phyloP scores from a whole-genome alignment of 768 basidiomycete genomes.

The Lyophyllum decastes region DNA sequence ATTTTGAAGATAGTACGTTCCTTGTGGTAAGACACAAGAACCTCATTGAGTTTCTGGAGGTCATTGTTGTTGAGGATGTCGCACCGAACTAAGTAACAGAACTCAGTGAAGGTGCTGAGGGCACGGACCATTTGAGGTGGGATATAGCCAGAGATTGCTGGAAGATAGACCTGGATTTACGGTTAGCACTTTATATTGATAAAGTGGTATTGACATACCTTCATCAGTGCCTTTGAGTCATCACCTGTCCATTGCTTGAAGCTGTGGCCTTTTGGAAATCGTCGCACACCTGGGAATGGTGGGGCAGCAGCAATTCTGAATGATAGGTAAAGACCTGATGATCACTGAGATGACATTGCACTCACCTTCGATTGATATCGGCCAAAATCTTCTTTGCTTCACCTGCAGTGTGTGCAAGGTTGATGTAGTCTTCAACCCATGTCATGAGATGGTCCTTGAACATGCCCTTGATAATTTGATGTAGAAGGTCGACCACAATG shows the following conservation, averaged over 20 bases:
- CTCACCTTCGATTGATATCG: conserved; percentile 27
- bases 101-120: conserved; percentile 25
- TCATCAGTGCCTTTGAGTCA: conserved; percentile 12
- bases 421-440: conserved; percentile 28
- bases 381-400: conserved; percentile 23
- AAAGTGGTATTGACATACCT: not conserved
- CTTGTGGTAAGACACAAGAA: conserved; percentile 23
- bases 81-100: conserved; percentile 24
- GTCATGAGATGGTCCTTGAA: conserved; percentile 32
- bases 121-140: conserved; percentile 16
- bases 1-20: conserved; percentile 23
- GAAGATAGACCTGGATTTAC: conserved; percentile 11
- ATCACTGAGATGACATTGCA: not conserved
- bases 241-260: conserved; percentile 18
- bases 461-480: conserved; percentile 30
- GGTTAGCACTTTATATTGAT: not conserved
- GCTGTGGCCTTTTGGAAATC: conserved; percentile 9
- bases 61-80: conserved; percentile 14
- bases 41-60: conserved; percentile 19
- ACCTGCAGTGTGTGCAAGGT: conserved; percentile 6
- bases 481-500: conserved; percentile 26
- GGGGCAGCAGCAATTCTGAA: conserved; percentile 8
- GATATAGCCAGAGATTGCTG: conserved; percentile 7
- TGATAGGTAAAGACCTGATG: not conserved
- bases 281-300: conserved; percentile 4